Conservation (phyloP, 805 yeast genomes). For the Saccharomyces eubayanus region DNA sequence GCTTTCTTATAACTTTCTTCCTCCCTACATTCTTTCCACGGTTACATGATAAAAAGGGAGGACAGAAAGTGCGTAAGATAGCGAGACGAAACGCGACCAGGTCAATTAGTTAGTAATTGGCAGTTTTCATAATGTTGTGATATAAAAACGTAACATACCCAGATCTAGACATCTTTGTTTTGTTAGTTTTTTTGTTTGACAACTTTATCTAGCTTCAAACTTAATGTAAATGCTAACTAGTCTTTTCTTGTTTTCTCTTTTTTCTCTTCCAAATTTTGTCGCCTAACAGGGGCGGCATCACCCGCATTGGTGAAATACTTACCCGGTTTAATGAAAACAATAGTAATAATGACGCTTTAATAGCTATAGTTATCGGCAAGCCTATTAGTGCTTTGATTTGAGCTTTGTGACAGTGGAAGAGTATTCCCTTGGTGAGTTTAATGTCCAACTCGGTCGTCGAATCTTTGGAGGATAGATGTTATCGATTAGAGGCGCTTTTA, state of each 20-base stretch:
- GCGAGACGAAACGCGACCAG: neutral
- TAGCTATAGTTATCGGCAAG: neutral
- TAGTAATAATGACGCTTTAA: neutral
- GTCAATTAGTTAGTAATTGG: neutral
- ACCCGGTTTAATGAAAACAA: neutral
- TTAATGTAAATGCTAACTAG: neutral
- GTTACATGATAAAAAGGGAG: neutral
- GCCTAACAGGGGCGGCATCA: neutral
- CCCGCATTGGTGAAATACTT: neutral
- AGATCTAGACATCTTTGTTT: conserved; percentile 29
- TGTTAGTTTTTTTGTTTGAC: neutral
- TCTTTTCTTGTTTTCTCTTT: neutral
- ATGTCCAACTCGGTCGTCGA: neutral
- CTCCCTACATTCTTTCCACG: neutral
- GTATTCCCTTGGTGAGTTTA: neutral
- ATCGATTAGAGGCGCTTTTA: neutral
- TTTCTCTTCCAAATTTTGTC: neutral
- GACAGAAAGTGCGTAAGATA: neutral
- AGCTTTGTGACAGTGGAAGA: neutral
- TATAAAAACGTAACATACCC: conserved; percentile 25
- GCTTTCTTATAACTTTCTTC: conserved; percentile 2
- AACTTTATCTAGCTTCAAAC: neutral
- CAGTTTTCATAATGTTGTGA: neutral
- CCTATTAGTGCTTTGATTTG: neutral
- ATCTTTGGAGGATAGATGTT: neutral